Evolutionary conservation across 306 rosid species (phyloP), one percentile per base, ranked within the genome.

Genomic region (Macrotyloma uniflorum): DNA sequence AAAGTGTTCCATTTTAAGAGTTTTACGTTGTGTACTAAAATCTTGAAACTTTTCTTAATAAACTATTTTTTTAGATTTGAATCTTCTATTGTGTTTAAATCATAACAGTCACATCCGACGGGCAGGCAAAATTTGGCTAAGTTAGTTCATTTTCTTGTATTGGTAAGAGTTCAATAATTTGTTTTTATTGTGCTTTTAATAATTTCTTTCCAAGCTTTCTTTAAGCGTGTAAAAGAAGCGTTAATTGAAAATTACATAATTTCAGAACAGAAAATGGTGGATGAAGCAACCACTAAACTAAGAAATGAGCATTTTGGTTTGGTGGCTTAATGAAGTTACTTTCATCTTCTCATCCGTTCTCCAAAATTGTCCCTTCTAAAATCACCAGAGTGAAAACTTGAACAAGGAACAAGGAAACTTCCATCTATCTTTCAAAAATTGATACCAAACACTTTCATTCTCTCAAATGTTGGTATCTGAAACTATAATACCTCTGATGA

Each of bases 111-210:
- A 12, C n/a, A 13, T 43, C 14, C 49, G 53, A 46, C 53, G 15
- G 53, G 5, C 19, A 16, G 50, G 10, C 15, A 45, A 15, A 46
- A n/a, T 10, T 72, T 28, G 54, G 67, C 49, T 50, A 8, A 69
- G 59, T 62, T 50, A 76, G 68, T 35, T 79, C 59, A 53, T 20
- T 19, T 72, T 83, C 80, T 63, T 70, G 79, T 46, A 65, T 30
- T 43, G 89, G 81, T 85, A 83, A 64, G 86, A 18, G 45, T 6
- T 24, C 38, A 40, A 4, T 61, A 66, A 70, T 65, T 53, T 30
- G 33, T 69, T 72, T 71, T 53, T 26, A n/a, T 45, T 66, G 8
- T 66, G 63, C 40, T 65, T 65, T 64, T 59, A 15, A 5, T 59
- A 6, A 14, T 13, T 16, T 55, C 12, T 57, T 69, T 26, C 3